Conservation (phyloP, 2,329 filamentous ascomycete genomes). For the Venturia carpophila region DNA sequence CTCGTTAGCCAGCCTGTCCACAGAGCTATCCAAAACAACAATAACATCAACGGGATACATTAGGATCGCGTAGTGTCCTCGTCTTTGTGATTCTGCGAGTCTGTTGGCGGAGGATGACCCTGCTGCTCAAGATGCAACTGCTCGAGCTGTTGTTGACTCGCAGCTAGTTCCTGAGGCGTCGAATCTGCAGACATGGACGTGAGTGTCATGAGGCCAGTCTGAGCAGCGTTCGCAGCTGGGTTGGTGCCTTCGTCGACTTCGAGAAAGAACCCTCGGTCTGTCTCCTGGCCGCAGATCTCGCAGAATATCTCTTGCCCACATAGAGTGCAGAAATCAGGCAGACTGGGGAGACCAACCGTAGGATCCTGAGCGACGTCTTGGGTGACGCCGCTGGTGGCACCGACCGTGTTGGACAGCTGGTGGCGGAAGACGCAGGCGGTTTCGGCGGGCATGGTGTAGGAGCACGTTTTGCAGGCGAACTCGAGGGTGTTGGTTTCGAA, state of each 20-base stretch:
- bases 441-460: slow-evolving; percentile 77
- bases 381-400: slow-evolving; percentile 93
- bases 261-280: slow-evolving; percentile 37
- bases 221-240: not conserved
- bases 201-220: slow-evolving; percentile 12
- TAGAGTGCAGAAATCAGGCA: slow-evolving; percentile 45
- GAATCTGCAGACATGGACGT: slow-evolving; percentile 7
- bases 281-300: slow-evolving; percentile 42
- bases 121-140: slow-evolving; percentile 13
- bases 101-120: slow-evolving; percentile 1
- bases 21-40: not conserved
- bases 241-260: slow-evolving; percentile 33
- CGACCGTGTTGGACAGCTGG: slow-evolving; percentile 80
- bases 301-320: slow-evolving; percentile 52
- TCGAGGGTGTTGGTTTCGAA: slow-evolving; percentile 73
- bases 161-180: slow-evolving; percentile 4
- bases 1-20: slow-evolving; percentile 14
- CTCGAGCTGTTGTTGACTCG: slow-evolving; percentile 16
- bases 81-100: slow-evolving; percentile 10
- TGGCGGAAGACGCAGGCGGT: slow-evolving; percentile 95
- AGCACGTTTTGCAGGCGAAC: slow-evolving; percentile 93
- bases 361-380: slow-evolving; percentile 96
- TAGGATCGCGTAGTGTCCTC: not conserved
- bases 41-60: not conserved
- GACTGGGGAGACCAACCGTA: slow-evolving; percentile 66